Evolutionary conservation across 495 filamentous ascomycete species (phyloP).

Genomic region (Letharia lupina): DNA sequence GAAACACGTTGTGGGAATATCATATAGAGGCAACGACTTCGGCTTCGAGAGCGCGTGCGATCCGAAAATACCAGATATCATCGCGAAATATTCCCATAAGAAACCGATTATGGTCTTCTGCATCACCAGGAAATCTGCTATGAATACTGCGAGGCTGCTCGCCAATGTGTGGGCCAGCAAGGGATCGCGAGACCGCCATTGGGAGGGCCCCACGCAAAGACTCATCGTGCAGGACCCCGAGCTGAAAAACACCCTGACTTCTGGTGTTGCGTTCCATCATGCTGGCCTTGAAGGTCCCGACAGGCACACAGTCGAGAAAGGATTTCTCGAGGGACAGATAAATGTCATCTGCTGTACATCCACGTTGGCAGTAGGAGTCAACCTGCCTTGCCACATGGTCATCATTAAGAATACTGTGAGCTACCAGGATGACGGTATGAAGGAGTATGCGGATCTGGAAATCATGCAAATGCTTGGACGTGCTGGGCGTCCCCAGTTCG

Average conservation of each 20-base stretch:
- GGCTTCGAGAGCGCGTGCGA: conserved; percentile 75
- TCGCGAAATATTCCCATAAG: conserved; percentile 61
- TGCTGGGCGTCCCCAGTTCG: conserved; percentile 89
- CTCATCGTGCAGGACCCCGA: conserved; percentile 56
- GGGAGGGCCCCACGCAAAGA: conserved; percentile 53
- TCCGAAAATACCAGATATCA: conserved; percentile 67
- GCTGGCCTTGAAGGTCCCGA: conserved; percentile 72
- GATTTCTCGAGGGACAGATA: conserved; percentile 67
- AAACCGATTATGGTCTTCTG: conserved; percentile 96
- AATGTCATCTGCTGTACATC: conserved; percentile 93
- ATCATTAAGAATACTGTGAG: conserved; percentile 83
- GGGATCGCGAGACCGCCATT: conserved; percentile 49
- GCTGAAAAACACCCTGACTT: conserved; percentile 50
- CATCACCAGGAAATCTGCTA: conserved; percentile 70
- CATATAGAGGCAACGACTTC: conserved; percentile 65
- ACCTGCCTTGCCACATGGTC: conserved; percentile 86
- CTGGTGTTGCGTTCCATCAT: conserved; percentile 90
- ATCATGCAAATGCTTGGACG: conserved; percentile 98
- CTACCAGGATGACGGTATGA: conserved; percentile 54
- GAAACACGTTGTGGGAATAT: conserved; percentile 77
- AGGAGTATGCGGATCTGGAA: conserved; percentile 86
- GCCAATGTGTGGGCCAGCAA: conserved; percentile 56
- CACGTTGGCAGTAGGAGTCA: conserved; percentile 87
- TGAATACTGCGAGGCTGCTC: conserved; percentile 65
- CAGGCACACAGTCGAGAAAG: conserved; percentile 59